A percentile compares a stretch with the other conserved stretches of the same genome.
Evolutionary conservation across 2,329 filamentous ascomycete species (phyloP).

Genomic region (Apiospora phragmitis): DNA sequence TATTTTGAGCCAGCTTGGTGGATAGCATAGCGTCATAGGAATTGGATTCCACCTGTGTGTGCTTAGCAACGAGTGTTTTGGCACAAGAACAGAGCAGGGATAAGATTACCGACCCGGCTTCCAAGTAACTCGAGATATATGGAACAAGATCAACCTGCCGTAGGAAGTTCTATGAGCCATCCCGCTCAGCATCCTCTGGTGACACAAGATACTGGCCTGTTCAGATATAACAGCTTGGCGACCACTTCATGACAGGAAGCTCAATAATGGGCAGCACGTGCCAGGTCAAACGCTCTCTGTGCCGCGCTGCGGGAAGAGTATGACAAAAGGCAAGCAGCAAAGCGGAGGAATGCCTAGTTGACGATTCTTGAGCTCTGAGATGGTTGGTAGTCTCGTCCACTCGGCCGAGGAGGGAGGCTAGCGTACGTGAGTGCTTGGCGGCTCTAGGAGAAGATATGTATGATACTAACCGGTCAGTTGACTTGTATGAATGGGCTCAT

Average conservation of each 20-base stretch:
- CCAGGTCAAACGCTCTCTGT: not conserved
- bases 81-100: not conserved
- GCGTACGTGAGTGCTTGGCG: not conserved
- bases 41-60: no score
- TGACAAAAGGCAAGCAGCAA: not conserved
- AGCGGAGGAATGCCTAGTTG: not conserved
- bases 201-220: not conserved
- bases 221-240: not conserved
- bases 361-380: not conserved
- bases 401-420: not conserved
- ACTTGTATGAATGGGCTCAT: not conserved
- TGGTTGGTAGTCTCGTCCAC: not conserved
- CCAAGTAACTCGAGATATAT: not conserved
- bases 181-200: not conserved
- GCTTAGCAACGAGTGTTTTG: not conserved
- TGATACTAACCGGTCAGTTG: not conserved
- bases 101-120: not conserved
- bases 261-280: not conserved
- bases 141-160: not conserved
- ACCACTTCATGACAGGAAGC: not conserved
- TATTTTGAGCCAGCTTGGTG: not conserved
- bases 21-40: not conserved
- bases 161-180: not conserved
- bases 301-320: not conserved
- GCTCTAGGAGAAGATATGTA: not conserved